Base-by-base conservation (phyloP, 331 rosid genomes). In the Pyracantha coccinea region DNA sequence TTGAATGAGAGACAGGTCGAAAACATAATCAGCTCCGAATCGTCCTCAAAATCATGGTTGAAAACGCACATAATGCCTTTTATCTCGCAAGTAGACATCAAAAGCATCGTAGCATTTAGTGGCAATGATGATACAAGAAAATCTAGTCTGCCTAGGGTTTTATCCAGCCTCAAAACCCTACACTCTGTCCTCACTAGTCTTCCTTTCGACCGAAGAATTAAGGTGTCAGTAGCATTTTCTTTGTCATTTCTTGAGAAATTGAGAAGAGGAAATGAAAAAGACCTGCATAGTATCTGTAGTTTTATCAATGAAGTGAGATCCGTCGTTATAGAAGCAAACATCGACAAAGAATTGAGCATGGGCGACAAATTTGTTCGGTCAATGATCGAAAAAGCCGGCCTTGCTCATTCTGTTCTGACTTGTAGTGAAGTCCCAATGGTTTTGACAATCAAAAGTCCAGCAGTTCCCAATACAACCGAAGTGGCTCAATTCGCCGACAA, bases 181-280 rank as follows among this genome's bases (percentile, higher is more conserved):
- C 86, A 81, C 14, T 3, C 63, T 78, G 74, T 44, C 76, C 84
- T 91, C 60, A 32, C 76, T 8, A 75, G 81, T 71, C 74, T 80
- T 73, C 78, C 44, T 23, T 17, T 71, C 14, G 82, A 69, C 38
- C 69, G 19, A 19, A 79, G 79, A 84, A 83, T 87, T 41, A 87
- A 78, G 69, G 73, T 91, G 64, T 85, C 89, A 1, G 89, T 81
- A 7, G 88, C 89, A 70, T 89, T 89, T 85, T 82, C 96, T 64
- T 70, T 85, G 68, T 57, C 87, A 65, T 66, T 75, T 78, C 73
- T 91, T 61, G 78, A 80, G 74, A 85, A 82, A 71, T 29, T 84
- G 83, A 79, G 74, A 20, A 50, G 41, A 53, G 61, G 76, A 58
- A 74, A 78, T n/a, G 86, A 55, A 74, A 79, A 53, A 44, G 57